These are phyloP conservation scores for Bathelium albidoporum DNA, from an alignment of 495 filamentous ascomycete species.

Conservation along the genomic window DNA sequence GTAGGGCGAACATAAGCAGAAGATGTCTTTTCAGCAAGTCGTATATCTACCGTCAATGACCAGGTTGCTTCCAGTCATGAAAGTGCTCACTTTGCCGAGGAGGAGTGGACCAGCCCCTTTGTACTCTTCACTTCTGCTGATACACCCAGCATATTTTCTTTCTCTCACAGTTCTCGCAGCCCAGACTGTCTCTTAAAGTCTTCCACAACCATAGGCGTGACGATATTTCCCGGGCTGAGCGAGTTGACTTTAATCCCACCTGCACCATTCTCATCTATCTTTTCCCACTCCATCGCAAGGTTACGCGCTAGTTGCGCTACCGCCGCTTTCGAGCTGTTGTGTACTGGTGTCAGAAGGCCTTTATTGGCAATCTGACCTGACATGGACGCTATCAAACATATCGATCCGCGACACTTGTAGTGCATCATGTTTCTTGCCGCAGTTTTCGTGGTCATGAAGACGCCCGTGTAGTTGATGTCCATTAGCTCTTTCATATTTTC, in stretches of 20 bases:
- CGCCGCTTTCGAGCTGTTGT: slow-evolving; percentile 61
- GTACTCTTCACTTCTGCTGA: slow-evolving; percentile 62
- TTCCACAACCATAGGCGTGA: slow-evolving; percentile 60
- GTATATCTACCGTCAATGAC: slow-evolving; percentile 36
- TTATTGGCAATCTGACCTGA: slow-evolving; percentile 62
- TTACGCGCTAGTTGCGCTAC: slow-evolving; percentile 55
- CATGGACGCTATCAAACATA: slow-evolving; percentile 66
- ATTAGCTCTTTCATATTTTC: slow-evolving; percentile 63
- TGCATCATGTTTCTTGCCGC: slow-evolving; percentile 67
- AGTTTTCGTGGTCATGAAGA: slow-evolving; percentile 63
- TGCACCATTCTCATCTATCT: slow-evolving; percentile 20
- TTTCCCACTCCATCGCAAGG: slow-evolving; percentile 64
- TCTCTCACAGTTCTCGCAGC: slow-evolving; percentile 49
- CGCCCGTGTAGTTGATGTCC: slow-evolving; percentile 65
- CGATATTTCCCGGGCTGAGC: slow-evolving; percentile 58
- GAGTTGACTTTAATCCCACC: slow-evolving; percentile 59
- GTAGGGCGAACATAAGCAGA: too few relatives aligned
- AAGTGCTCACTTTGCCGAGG: slow-evolving; percentile 55
- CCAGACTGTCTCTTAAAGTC: slow-evolving; percentile 57
- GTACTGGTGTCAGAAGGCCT: slow-evolving; percentile 54
- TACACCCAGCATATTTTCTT: slow-evolving; percentile 57
- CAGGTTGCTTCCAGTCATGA: slow-evolving; percentile 58
- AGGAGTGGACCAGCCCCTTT: slow-evolving; percentile 52
- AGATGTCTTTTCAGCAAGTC: slow-evolving; percentile 15
- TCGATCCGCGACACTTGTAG: slow-evolving; percentile 60